phyloP scores from a whole-genome alignment of 257 asterid species.

The Solanum dulcamara region DNA sequence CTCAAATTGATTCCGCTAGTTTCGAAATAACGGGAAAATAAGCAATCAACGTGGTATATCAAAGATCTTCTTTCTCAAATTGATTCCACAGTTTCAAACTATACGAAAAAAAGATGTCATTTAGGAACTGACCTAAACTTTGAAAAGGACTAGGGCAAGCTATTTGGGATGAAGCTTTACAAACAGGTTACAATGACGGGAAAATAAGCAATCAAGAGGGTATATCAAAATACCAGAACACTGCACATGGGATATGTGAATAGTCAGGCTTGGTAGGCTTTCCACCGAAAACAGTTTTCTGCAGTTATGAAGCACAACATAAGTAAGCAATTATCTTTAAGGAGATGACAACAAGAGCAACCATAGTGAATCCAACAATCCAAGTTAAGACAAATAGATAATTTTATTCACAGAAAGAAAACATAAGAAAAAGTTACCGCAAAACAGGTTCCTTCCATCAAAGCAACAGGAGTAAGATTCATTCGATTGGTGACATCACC shows the following conservation, averaged over 20 bases:
- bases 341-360: neutral
- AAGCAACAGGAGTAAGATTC: slow-evolving; percentile 98
- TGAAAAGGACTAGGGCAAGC: neutral
- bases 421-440: slow-evolving; percentile 45
- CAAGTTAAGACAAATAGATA: neutral
- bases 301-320: slow-evolving; percentile 12
- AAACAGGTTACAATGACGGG: neutral
- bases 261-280: slow-evolving; percentile 69
- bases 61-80: neutral
- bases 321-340: neutral
- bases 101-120: neutral
- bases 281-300: slow-evolving; percentile 96
- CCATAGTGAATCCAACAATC: neutral
- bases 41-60: neutral
- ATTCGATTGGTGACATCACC: slow-evolving; percentile 90
- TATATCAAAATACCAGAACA: slow-evolving; percentile 54
- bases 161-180: neutral
- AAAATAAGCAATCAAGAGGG: neutral
- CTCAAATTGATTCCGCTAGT: neutral
- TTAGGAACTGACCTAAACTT: neutral
- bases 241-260: slow-evolving; percentile 68
- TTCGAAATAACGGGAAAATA: neutral
- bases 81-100: neutral
- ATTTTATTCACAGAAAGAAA: neutral
- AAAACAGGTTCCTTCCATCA: slow-evolving; percentile 87